phyloP scores from a whole-genome alignment of 2,329 filamentous ascomycete genomes.

The Emericellopsis atlantica region DNA sequence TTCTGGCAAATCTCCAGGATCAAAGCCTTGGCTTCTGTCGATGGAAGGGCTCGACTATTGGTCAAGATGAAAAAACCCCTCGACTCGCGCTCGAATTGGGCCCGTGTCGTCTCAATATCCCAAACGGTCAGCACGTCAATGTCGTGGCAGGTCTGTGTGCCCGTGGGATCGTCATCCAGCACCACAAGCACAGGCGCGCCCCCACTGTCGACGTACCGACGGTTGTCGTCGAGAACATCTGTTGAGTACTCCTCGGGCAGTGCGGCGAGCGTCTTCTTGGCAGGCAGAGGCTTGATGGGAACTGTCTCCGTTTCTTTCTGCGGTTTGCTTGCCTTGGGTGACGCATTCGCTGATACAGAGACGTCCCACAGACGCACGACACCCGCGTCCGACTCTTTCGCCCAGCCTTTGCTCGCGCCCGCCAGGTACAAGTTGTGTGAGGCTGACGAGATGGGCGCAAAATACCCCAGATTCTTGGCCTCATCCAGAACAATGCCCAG shows the following conservation, averaged over 20 bases:
- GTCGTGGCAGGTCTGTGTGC: slow-evolving; percentile 38
- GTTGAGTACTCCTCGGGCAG: too few relatives aligned
- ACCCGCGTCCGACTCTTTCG: slow-evolving; percentile 19
- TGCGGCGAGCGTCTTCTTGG: too few relatives aligned
- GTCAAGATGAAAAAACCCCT: slow-evolving; percentile 48
- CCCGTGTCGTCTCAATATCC: slow-evolving; percentile 17
- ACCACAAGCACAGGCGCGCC: slow-evolving; percentile 21
- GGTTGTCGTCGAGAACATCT: too few relatives aligned
- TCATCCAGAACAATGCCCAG: slow-evolving; percentile 19
- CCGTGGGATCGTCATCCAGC: slow-evolving; percentile 44
- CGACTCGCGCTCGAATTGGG: slow-evolving; percentile 30
- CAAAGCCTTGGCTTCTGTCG: slow-evolving; percentile 29
- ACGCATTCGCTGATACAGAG: too few relatives aligned
- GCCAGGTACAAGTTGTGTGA: slow-evolving; percentile 18
- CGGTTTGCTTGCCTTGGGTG: too few relatives aligned
- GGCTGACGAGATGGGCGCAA: slow-evolving; percentile 14
- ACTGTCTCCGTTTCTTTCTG: too few relatives aligned
- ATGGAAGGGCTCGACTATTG: slow-evolving; percentile 42
- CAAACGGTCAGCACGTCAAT: slow-evolving; percentile 42
- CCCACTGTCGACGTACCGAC: too few relatives aligned
- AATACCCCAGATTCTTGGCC: slow-evolving; percentile 13
- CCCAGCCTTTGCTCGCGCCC: slow-evolving; percentile 16
- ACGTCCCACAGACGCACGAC: slow-evolving; percentile 20
- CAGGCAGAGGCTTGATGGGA: too few relatives aligned
- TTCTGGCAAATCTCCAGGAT: slow-evolving; percentile 38